Percentiles rank a stretch among this genome's conserved stretches.
Evolutionary conservation across 129 eudicot genomes (phyloP).

Genomic region (Escallonia herrerae): DNA sequence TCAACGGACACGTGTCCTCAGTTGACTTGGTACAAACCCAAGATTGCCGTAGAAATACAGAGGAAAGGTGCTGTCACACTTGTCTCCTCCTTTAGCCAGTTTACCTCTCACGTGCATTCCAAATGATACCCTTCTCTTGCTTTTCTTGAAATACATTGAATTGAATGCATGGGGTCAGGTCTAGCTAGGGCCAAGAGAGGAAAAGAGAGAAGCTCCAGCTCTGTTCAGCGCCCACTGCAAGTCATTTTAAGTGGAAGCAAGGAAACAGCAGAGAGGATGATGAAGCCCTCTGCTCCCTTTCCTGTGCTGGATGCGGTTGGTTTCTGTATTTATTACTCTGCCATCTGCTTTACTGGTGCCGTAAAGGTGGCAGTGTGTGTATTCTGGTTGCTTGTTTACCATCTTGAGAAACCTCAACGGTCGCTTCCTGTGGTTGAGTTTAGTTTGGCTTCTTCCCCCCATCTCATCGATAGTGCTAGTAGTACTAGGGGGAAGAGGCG

Average conservation of each 20-base stretch:
- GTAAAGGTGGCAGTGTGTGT: not conserved
- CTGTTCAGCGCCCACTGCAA: not conserved
- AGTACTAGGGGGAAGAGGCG: conserved; percentile 20
- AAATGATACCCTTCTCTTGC: too few relatives aligned
- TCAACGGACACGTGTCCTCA: too few relatives aligned
- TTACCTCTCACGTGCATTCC: too few relatives aligned
- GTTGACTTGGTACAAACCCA: too few relatives aligned
- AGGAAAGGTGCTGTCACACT: too few relatives aligned
- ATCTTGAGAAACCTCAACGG: conserved; percentile 31
- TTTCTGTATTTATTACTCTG: not conserved
- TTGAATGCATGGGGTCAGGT: too few relatives aligned
- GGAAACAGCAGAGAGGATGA: not conserved
- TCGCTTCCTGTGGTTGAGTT: not conserved
- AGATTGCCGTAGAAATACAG: too few relatives aligned
- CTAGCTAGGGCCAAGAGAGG: not conserved
- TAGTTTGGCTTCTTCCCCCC: too few relatives aligned
- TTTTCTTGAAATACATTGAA: too few relatives aligned
- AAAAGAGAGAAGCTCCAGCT: not conserved
- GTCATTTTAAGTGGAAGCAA: not conserved
- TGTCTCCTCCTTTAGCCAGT: too few relatives aligned
- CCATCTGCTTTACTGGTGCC: conserved; percentile 10
- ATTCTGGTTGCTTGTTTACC: conserved; percentile 29
- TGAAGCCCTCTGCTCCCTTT: not conserved
- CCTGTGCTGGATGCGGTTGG: not conserved
- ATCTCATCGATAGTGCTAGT: not conserved